Base-by-base conservation (phyloP, 768 basidiomycete species). In the Tulasnella sp. region DNA sequence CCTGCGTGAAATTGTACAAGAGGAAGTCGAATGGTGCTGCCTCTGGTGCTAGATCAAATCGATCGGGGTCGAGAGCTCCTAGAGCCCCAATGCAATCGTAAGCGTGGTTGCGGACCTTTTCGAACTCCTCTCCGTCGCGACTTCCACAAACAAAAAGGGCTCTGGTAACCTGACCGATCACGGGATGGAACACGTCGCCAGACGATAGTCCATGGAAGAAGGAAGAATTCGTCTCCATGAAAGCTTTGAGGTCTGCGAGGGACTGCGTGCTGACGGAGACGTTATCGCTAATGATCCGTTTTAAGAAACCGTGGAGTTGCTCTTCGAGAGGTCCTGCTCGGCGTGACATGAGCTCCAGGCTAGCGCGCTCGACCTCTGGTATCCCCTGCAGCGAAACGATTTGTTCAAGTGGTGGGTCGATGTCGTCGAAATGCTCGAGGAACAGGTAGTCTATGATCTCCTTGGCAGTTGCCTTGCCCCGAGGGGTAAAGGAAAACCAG, bases 11-110 rank as follows among this genome's bases (percentile, higher is more conserved):
- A 78, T 98, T 95, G 77, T 84, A 86, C 73, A 88, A 82, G 64
- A 98, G 84, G 32, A 59, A 59, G 62, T 94, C 85, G 81, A 91
- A 89, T 59, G 85, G 84, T 2, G 85, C 79, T 74, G 90, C 88
- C 41, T 80, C 81, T 36, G 84, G 78, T 1, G 82, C 81, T 22
- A 93, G 83, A 75, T 92, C 90, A 77, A 91, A 90, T 65, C 97
- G 86, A 82, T 98, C 96, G 0, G 96, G 96, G 79, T 99, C 97
- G 19, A 95, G 85, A 1, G 97, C 97, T 6, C 97, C 97, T 14
- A 98, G 81, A 26, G 92, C 86, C 1, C 95, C 94, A 71, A 98
- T 87, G 78, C 93, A 97, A 77, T 97, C 92, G 77, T 90, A 95
- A 0, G 94, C 90, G 22, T 91, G 79, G 52, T 87, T 81, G 19